These are phyloP conservation scores for Penicillium paneum DNA, from an alignment of 2,329 filamentous ascomycete species.

Conservation along the genomic window DNA sequence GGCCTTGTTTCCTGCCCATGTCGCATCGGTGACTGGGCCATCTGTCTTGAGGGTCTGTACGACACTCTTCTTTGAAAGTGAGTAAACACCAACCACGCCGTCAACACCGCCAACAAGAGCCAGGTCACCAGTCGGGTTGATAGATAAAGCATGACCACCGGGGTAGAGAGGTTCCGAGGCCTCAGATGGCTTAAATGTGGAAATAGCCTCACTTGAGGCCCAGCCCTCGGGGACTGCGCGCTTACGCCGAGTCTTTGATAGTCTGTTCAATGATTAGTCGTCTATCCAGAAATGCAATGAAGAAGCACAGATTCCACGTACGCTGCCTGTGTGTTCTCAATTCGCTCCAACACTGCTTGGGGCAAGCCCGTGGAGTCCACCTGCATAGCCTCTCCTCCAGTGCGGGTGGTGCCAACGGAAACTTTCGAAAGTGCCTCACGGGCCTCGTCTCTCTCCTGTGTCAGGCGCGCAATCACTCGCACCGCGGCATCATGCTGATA, in stretches of 20 bases:
- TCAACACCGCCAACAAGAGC: constrained; percentile 73
- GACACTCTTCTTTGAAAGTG: constrained; percentile 72
- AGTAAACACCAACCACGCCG: constrained; percentile 73
- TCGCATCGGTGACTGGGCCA: constrained; percentile 64
- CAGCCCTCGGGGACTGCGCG: constrained; percentile 80
- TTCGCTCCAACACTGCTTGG: constrained; percentile 64
- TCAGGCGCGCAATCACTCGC: constrained; percentile 84
- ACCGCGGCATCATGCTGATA: constrained; percentile 98
- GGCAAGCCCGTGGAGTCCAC: constrained; percentile 78
- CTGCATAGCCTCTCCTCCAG: constrained; percentile 81
- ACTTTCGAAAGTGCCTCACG: constrained; percentile 83
- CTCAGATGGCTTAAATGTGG: constrained; percentile 54
- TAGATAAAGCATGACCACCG: constrained; percentile 55
- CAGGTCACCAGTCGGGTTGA: constrained; percentile 61
- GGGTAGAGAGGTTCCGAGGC: constrained; percentile 59
- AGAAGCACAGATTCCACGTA: constrained; percentile 48
- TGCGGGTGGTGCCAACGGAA: constrained; percentile 61
- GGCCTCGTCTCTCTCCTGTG: constrained; percentile 89
- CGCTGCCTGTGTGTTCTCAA: constrained; percentile 78
- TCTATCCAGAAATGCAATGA: constrained; percentile 9
- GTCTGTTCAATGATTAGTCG: constrained; percentile 48
- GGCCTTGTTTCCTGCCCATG: constrained; percentile 61
- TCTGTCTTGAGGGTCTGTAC: constrained; percentile 63
- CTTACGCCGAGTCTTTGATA: constrained; percentile 87
- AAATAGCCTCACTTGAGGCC: constrained; percentile 71